These are phyloP conservation scores for Musa itinerans DNA, from an alignment of 176 grass and related monocot genomes.

Conservation along the genomic window DNA sequence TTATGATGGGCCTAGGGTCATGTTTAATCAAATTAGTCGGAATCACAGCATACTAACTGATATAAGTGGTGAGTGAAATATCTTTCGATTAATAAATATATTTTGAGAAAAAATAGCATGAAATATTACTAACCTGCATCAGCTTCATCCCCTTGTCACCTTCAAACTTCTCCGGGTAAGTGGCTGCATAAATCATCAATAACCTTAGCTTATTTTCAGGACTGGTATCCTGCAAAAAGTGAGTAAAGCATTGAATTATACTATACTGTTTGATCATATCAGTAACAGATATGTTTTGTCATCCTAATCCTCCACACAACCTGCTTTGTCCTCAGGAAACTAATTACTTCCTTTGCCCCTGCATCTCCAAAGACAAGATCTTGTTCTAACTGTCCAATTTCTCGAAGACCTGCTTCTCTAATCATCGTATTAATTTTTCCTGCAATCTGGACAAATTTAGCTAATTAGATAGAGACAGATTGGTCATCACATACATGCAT, in stretches of 20 bases:
- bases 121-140: constrained; percentile 53
- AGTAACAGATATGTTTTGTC: neutral
- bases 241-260: constrained; percentile 28
- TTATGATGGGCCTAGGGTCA: no score
- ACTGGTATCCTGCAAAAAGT: constrained; percentile 55
- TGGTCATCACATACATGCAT: neutral
- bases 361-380: constrained; percentile 97
- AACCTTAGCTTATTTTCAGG: constrained; percentile 92
- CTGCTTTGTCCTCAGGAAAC: constrained; percentile 74
- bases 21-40: no score
- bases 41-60: no score
- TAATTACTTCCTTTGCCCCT: constrained; percentile 90
- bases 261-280: neutral
- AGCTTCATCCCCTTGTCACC: constrained; percentile 92
- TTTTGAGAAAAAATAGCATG: neutral
- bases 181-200: constrained; percentile 77
- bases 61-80: no score
- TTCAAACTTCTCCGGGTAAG: constrained; percentile 93
- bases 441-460: constrained; percentile 62
- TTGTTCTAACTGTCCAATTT: constrained; percentile 85
- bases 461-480: constrained; percentile 14
- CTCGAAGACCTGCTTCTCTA: constrained; percentile 58
- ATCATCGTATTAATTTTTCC: constrained; percentile 77
- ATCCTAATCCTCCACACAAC: constrained; percentile 17
- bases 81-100: neutral